A percentile compares a stretch with the other conserved stretches of the same genome.
These are phyloP conservation scores for Bauhinia variegata DNA, from an alignment of 306 rosid genomes.

Conservation along the genomic window DNA sequence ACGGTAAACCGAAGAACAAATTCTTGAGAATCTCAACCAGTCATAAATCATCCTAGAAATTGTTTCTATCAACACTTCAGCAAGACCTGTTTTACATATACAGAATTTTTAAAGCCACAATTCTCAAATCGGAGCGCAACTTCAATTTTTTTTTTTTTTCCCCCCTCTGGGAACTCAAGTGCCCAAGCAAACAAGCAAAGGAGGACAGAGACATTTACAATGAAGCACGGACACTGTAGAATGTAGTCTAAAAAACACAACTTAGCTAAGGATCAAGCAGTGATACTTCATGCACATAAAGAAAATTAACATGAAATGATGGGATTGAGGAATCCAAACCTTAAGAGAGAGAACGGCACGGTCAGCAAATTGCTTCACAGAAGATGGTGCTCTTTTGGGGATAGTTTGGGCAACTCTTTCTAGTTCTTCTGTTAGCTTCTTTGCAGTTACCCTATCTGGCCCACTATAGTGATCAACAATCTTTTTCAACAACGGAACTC, in stretches of 20 bases:
- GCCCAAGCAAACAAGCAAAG: slow-evolving; percentile 22
- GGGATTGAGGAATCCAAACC: slow-evolving; percentile 54
- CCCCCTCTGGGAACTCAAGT: slow-evolving; percentile 8
- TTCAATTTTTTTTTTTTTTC: neutral
- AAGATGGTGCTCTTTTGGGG: slow-evolving; percentile 70
- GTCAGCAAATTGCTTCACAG: slow-evolving; percentile 75
- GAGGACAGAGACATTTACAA: slow-evolving; percentile 20
- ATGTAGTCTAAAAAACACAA: too few relatives aligned
- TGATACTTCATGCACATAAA: slow-evolving; percentile 21
- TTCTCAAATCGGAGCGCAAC: neutral
- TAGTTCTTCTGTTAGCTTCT: slow-evolving; percentile 72
- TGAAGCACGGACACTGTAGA: neutral
- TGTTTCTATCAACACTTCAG: neutral
- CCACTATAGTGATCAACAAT: slow-evolving; percentile 90
- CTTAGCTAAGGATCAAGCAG: slow-evolving; percentile 25
- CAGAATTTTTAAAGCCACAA: too few relatives aligned
- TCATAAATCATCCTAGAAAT: neutral
- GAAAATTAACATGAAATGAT: slow-evolving; percentile 16
- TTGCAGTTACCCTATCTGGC: slow-evolving; percentile 88
- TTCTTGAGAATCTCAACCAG: slow-evolving; percentile 13
- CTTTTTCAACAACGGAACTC: slow-evolving; percentile 77
- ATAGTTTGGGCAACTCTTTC: slow-evolving; percentile 87
- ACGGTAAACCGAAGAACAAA: neutral
- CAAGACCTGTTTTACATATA: neutral
- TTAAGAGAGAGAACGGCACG: slow-evolving; percentile 85